A percentile compares a stretch with the other conserved stretches of the same genome.
Evolutionary conservation across 305 asterid genomes (phyloP).

Genomic region (Caryopteris hybrid): DNA sequence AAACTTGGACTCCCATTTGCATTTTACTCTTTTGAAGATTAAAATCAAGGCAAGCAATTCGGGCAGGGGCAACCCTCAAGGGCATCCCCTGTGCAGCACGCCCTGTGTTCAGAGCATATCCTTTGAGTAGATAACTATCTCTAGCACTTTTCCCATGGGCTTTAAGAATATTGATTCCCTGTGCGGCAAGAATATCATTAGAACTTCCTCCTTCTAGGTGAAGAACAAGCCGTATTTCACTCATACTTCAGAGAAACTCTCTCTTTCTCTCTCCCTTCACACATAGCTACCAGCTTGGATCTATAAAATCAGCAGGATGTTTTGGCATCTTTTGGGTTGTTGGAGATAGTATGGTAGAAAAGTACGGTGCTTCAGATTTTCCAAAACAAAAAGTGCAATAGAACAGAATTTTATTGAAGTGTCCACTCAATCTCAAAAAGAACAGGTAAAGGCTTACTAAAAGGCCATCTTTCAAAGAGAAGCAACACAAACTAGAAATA

Average conservation of each 20-base stretch:
- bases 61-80: constrained; percentile 84
- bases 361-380: background rate
- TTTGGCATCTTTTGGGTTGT: constrained; percentile 1
- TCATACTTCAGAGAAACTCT: background rate
- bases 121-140: constrained; percentile 86
- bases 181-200: constrained; percentile 22
- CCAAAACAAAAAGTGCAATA: background rate
- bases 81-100: constrained; percentile 99
- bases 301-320: background rate
- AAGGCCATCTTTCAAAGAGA: constrained; percentile 2
- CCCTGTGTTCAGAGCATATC: constrained; percentile 94
- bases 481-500: background rate
- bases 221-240: background rate
- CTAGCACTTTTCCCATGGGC: constrained; percentile 98
- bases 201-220: constrained; percentile 10
- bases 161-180: constrained; percentile 96
- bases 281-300: background rate
- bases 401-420: background rate
- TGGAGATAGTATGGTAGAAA: background rate
- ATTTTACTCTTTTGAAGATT: constrained; percentile 95
- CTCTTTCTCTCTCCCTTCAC: no score
- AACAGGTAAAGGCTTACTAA: background rate
- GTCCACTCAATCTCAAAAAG: background rate
- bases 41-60: constrained; percentile 94
- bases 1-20: constrained; percentile 98